Base-by-base conservation (phyloP, 2,329 filamentous ascomycete species). In the Fusarium torreyae region DNA sequence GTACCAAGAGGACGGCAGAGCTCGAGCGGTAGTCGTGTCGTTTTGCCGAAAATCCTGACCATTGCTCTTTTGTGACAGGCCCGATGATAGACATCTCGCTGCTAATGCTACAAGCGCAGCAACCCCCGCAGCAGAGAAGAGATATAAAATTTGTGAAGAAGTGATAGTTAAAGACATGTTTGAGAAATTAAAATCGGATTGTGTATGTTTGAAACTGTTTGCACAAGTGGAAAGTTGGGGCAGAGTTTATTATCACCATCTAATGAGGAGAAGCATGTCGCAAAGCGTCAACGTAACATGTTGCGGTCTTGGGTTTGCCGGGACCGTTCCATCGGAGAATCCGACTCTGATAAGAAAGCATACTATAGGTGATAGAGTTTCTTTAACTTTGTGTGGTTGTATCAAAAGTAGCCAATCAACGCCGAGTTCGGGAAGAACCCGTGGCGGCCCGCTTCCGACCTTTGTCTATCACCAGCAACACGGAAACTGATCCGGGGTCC, bases 1-100 rank as follows among this genome's bases (percentile, higher is more conserved):
- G 68, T 85, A 88, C 85, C 85, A 88, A 6, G 82, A 82, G 2
- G 48, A 79, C 1, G 86, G 85, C 1, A 88, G 74, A 17, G 85
- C 80, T 42, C 78, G 71, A 6, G 68, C 54, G 0, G 73, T 63
- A 1, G 38, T 22, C 1, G 43, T 34, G 2, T n/a, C 13, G 33
- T 62, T 39, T 13, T 34, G 34, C 6, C 17, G 9, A 13, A 59
- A 59, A 28, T 17, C n/a, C 17, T 28, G 18, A 1, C 17, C n/a
- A 13, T 18, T 6, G 8, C 20, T 1, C 11, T 63, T 26, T 69
- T 54, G 52, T 66, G 60, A 9, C 7, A 14, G 14, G 51, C 44
- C 18, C 59, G 52, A 24, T 56, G 43, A 63, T 34, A 43, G 14
- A 46, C 60, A 18, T 71, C 72, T 54, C 77, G 69, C 48, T 76